These are phyloP conservation scores for Diaporthe capsici DNA, from an alignment of 2,329 filamentous ascomycete genomes.

Conservation along the genomic window DNA sequence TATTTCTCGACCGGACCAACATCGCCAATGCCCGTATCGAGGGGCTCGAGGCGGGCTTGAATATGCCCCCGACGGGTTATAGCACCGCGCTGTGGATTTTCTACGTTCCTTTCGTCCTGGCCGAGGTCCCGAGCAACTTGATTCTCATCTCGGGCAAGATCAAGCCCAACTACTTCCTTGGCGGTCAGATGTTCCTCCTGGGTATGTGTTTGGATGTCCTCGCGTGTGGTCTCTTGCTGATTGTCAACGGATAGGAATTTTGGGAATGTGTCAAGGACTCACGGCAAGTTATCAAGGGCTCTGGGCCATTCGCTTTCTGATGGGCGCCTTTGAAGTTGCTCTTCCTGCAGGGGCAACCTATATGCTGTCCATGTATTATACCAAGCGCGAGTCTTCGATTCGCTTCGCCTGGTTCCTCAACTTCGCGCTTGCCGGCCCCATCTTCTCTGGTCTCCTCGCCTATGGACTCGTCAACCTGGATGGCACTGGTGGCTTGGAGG, in stretches of 20 bases:
- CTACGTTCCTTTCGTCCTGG: conserved; percentile 60
- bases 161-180: conserved; percentile 54
- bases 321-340: conserved; percentile 40
- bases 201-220: conserved; percentile 45
- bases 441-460: conserved; percentile 58
- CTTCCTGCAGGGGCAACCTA: conserved; percentile 51
- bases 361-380: conserved; percentile 50
- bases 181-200: conserved; percentile 57
- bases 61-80: conserved; percentile 58
- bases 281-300: conserved; percentile 56
- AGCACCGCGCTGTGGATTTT: conserved; percentile 60
- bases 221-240: conserved; percentile 20
- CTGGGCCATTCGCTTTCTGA: conserved; percentile 45
- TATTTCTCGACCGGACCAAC: conserved; percentile 42
- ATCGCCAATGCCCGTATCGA: conserved; percentile 63
- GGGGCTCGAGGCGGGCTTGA: conserved; percentile 57
- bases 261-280: conserved; percentile 59
- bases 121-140: conserved; percentile 62
- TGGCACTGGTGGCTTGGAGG: conserved; percentile 54
- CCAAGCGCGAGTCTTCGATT: conserved; percentile 46
- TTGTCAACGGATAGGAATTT: conserved; percentile 49
- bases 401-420: conserved; percentile 52
- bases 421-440: conserved; percentile 55
- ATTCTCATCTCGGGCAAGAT: conserved; percentile 56
- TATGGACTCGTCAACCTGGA: conserved; percentile 57